Percentiles rank a stretch among this genome's conserved stretches.
phyloP scores from a whole-genome alignment of 1,139 yeast species.

The Zygoascus sp. region DNA sequence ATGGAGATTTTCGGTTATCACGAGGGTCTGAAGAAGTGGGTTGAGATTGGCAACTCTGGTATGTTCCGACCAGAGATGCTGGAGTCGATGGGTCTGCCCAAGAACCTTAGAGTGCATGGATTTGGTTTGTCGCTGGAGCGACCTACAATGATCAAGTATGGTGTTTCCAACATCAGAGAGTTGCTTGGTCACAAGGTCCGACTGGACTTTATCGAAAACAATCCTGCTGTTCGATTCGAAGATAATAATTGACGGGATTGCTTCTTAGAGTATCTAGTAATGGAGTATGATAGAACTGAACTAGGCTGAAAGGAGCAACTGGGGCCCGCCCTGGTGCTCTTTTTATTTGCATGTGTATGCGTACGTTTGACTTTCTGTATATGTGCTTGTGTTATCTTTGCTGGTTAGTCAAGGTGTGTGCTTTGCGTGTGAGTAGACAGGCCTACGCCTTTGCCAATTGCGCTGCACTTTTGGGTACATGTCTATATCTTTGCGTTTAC shows the following conservation, averaged over 20 bases:
- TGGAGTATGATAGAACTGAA: background rate
- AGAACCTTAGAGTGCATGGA: constrained; percentile 89
- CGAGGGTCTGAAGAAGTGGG: constrained; percentile 93
- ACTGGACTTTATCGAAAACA: constrained; percentile 87
- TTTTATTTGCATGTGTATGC: background rate
- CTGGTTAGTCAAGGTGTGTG: too few relatives aligned
- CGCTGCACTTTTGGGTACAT: too few relatives aligned
- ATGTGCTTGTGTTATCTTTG: too few relatives aligned
- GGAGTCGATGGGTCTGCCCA: constrained; percentile 96
- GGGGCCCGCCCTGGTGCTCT: too few relatives aligned
- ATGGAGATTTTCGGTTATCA: constrained; percentile 98
- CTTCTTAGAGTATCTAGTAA: too few relatives aligned
- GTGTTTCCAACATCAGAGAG: constrained; percentile 91
- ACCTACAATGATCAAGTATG: constrained; percentile 98
- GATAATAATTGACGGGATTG: constrained; percentile 38
- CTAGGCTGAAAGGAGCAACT: background rate
- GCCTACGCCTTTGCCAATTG: too few relatives aligned
- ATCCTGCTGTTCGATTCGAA: constrained; percentile 97
- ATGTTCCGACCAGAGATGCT: constrained; percentile 99
- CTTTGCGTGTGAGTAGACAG: too few relatives aligned
- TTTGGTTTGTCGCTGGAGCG: constrained; percentile 98
- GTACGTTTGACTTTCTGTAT: too few relatives aligned
- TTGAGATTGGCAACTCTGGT: constrained; percentile 98
- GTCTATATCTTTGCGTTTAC: too few relatives aligned
- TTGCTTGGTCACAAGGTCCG: constrained; percentile 91